A percentile compares a stretch with the other conserved stretches of the same genome.
phyloP scores from a whole-genome alignment of 176 grass and related monocot genomes.

The Pontederia paniculata region DNA sequence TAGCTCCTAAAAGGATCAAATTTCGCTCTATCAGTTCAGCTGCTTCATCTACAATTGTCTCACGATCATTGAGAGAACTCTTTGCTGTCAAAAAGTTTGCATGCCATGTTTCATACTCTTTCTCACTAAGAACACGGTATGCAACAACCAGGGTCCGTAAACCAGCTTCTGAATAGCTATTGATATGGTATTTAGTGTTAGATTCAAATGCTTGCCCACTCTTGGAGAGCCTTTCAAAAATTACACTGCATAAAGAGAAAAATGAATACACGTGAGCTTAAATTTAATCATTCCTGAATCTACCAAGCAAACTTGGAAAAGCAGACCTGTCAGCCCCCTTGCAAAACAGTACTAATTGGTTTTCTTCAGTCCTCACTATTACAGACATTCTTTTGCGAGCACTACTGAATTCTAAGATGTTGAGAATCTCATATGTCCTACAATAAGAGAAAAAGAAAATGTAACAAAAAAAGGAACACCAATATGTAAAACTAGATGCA shows the following conservation, averaged over 20 bases:
- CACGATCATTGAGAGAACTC: conserved; percentile 59
- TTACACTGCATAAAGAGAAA: conserved; percentile 45
- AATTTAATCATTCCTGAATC: neutral
- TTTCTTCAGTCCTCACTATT: conserved; percentile 51
- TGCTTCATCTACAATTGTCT: conserved; percentile 25
- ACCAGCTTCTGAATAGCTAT: conserved; percentile 70
- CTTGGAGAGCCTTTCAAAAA: conserved; percentile 61
- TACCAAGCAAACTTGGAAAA: neutral
- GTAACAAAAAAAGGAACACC: neutral
- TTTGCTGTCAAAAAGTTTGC: conserved; percentile 44
- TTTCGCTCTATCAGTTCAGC: conserved; percentile 63
- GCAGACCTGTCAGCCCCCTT: conserved; percentile 93
- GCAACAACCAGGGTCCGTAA: conserved; percentile 71
- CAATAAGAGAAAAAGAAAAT: conserved; percentile 2
- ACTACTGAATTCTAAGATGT: conserved; percentile 88
- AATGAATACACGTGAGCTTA: neutral
- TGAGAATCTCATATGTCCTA: conserved; percentile 61
- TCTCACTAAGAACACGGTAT: conserved; percentile 50
- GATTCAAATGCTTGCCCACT: conserved; percentile 27
- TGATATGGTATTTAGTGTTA: conserved; percentile 66
- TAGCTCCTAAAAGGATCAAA: conserved; percentile 79
- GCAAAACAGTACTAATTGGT: conserved; percentile 50
- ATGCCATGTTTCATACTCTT: conserved; percentile 52
- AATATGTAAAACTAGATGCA: conserved; percentile 5
- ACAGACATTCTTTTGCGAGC: conserved; percentile 83